Conservation (phyloP, 2,329 filamentous ascomycete species). For the Alternaria alternata region DNA sequence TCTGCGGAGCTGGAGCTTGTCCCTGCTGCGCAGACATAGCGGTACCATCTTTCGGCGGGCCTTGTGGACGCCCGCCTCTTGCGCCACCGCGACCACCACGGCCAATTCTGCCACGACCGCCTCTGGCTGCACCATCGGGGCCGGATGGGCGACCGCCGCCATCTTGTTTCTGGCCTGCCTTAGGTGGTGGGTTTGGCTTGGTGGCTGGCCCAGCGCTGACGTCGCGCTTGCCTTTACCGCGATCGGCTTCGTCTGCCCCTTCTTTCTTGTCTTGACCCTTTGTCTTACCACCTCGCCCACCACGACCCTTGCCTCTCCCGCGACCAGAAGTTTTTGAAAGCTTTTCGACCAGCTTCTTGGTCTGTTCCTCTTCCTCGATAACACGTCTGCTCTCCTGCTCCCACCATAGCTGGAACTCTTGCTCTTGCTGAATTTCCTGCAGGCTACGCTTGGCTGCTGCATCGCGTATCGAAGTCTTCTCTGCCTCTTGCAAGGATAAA, state of each 20-base stretch:
- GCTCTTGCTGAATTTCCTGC: slow-evolving; percentile 95
- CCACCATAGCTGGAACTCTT: slow-evolving; percentile 98
- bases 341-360: slow-evolving; percentile 48
- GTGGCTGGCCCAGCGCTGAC: slow-evolving; percentile 5
- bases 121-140: slow-evolving; percentile 17
- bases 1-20: neutral
- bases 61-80: slow-evolving; percentile 33
- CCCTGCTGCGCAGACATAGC: slow-evolving; percentile 1
- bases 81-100: slow-evolving; percentile 34
- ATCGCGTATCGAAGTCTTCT: slow-evolving; percentile 83
- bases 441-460: slow-evolving; percentile 87
- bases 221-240: slow-evolving; percentile 28
- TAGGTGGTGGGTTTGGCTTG: slow-evolving; percentile 11
- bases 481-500: slow-evolving; percentile 82
- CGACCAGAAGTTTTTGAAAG: slow-evolving; percentile 30
- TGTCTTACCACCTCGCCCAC: slow-evolving; percentile 16
- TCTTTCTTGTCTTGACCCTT: slow-evolving; percentile 40
- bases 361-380: slow-evolving; percentile 65
- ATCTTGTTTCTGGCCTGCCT: slow-evolving; percentile 16
- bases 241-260: slow-evolving; percentile 20
- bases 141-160: slow-evolving; percentile 14
- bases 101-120: slow-evolving; percentile 27
- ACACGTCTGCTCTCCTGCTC: slow-evolving; percentile 80
- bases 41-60: slow-evolving; percentile 17
- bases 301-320: slow-evolving; percentile 38